Evolutionary conservation across 1,139 yeast species (phyloP), one percentile per base, ranked within the genome.

Genomic region (Sugiyamaella xylanicola): DNA sequence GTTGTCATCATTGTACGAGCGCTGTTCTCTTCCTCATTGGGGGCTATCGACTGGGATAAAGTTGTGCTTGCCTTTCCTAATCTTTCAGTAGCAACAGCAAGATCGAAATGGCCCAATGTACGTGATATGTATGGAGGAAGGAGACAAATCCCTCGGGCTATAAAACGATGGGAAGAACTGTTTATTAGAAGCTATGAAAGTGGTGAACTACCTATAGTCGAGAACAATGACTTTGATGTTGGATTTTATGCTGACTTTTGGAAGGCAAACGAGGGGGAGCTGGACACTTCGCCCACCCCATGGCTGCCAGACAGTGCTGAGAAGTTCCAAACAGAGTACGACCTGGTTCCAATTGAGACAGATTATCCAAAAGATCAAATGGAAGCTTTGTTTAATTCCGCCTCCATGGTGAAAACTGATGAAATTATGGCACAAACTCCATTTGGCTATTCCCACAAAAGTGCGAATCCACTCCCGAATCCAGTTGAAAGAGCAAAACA

Each of bases 1-100:
- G 78, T 84, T 1, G 84, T 86, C 25, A 79, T 86, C 7, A 83
- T 88, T n/a, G 79, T 83, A 19, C 79, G 86, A 60, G 74, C 88
- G 1, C 73, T 81, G 13, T 72, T 80, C 58, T 68, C 74, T 48
- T 74, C 79, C 57, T 53, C 64, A 13, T 55, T 63, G 13, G 75
- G 77, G 2, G 69, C 73, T 2, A 83, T 85, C 41, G 84, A 84
- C 59, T 88, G 89, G 81, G 76, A 74, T 0, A 67, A 75, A 45
- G 81, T 87, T n/a, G 75, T 84, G 0, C 64, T 65, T 0, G 69
- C 79, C 3, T 76, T 85, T 15, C 63, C 66, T 1, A 78, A 71
- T 21, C 69, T 71, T 2, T 71, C 74, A 1, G 72, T 76, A 0
- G 77, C 71, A 1, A 59, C 68, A 1, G 67, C 84, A 15, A 76